Percentiles rank a stretch among this genome's conserved stretches.
Evolutionary conservation across 768 basidiomycete genomes (phyloP).

Genomic region (Chiua virens): DNA sequence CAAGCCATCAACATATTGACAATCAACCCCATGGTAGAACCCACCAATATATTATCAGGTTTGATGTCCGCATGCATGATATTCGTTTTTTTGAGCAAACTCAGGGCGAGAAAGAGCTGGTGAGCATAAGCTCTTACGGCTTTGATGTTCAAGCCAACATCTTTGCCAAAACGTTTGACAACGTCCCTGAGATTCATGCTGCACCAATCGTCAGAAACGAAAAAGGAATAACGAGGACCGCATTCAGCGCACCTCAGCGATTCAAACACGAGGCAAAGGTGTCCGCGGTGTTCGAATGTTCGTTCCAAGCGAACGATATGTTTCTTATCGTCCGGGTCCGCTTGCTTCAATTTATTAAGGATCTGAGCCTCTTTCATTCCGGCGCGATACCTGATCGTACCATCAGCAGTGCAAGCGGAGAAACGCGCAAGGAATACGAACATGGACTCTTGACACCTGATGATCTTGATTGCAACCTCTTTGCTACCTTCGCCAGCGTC

Average conservation of each 20-base stretch:
- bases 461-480: conserved; percentile 98
- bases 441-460: conserved; percentile 96
- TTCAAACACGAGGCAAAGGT: conserved; percentile 95
- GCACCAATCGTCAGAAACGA: conserved; percentile 10
- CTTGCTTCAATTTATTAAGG: conserved; percentile 78
- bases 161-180: conserved; percentile 97
- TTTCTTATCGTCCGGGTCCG: conserved; percentile 96
- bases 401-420: conserved; percentile 3
- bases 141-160: conserved; percentile 92
- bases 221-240: conserved; percentile 1
- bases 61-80: conserved; percentile 99
- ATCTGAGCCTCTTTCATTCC: conserved; percentile 92
- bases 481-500: conserved; percentile 53
- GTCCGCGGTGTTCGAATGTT: conserved; percentile 96
- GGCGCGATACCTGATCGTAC: conserved; percentile 77
- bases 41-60: conserved; percentile 93
- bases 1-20: conserved; percentile 13
- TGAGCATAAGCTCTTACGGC: conserved; percentile 99
- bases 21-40: conserved; percentile 29
- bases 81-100: conserved; percentile 82
- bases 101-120: conserved; percentile 88
- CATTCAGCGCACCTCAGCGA: conserved; percentile 67
- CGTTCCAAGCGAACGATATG: conserved; percentile 91
- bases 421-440: conserved; percentile 41
- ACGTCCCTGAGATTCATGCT: conserved; percentile 99